Conservation (phyloP, 2,329 filamentous ascomycete species). For the Neofusicoccum cordaticola region DNA sequence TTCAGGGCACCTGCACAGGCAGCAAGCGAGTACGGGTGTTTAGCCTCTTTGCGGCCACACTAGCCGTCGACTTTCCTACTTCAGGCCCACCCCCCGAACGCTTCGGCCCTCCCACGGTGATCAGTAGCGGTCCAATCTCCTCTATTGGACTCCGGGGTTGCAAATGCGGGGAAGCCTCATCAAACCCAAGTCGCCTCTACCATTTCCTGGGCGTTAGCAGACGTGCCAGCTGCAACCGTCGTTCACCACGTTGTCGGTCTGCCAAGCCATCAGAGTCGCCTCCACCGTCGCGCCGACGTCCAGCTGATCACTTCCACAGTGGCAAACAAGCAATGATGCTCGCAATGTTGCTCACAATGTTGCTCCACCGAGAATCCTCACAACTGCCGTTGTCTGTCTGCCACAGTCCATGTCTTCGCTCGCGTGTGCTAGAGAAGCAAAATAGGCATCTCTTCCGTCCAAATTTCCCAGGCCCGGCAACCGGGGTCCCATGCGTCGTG, state of each 20-base stretch:
- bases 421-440: neutral
- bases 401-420: neutral
- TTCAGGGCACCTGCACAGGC: neutral
- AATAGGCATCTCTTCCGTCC: neutral
- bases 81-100: neutral
- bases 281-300: neutral
- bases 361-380: no score
- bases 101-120: slow-evolving; percentile 7
- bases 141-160: slow-evolving; percentile 9
- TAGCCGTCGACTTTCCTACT: neutral
- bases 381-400: neutral
- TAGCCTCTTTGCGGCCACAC: neutral
- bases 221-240: neutral
- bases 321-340: neutral
- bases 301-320: neutral
- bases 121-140: neutral
- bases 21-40: neutral
- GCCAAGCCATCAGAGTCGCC: neutral
- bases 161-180: slow-evolving; percentile 13
- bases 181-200: neutral
- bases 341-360: no score
- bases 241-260: neutral
- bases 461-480: neutral
- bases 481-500: slow-evolving; percentile 4
- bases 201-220: neutral